phyloP scores from a whole-genome alignment of 306 rosid genomes.

The Lotus japonicus region DNA sequence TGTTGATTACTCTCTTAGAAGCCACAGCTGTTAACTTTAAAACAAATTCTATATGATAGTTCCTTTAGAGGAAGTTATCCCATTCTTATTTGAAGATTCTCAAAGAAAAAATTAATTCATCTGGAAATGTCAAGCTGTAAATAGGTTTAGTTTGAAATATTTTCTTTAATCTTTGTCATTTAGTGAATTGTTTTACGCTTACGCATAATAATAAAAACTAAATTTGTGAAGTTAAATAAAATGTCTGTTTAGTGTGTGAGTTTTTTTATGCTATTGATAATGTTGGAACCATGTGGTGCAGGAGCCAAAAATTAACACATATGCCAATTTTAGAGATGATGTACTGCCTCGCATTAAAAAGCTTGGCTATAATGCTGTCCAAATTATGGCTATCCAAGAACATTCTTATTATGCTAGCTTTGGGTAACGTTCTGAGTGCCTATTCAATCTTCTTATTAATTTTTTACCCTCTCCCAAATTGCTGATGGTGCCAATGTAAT shows the following conservation, averaged over 20 bases:
- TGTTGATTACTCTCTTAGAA: not conserved
- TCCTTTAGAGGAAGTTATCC: not conserved
- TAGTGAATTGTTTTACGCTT: not conserved
- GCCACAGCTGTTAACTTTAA: not conserved
- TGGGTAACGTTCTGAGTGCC: slow-evolving; percentile 54
- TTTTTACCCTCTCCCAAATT: not conserved
- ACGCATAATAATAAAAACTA: not conserved
- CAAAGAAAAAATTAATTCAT: not conserved
- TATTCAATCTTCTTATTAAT: not conserved
- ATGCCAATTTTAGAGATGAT: slow-evolving; percentile 81
- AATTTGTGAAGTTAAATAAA: slow-evolving; percentile 8
- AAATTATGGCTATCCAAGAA: slow-evolving; percentile 99
- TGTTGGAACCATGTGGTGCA: slow-evolving; percentile 35
- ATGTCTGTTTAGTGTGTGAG: not conserved
- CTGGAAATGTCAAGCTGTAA: slow-evolving; percentile 14
- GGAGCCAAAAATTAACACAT: slow-evolving; percentile 86
- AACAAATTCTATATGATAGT: no score
- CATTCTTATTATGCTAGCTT: slow-evolving; percentile 98
- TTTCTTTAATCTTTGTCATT: not conserved
- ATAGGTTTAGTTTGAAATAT: not conserved
- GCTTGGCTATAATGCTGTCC: slow-evolving; percentile 98
- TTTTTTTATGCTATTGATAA: slow-evolving; percentile 7
- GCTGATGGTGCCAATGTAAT: not conserved
- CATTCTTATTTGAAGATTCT: not conserved
- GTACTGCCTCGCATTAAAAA: slow-evolving; percentile 53